Conservation (phyloP, 2,329 filamentous ascomycete species). For the Arachnomyces sp. region DNA sequence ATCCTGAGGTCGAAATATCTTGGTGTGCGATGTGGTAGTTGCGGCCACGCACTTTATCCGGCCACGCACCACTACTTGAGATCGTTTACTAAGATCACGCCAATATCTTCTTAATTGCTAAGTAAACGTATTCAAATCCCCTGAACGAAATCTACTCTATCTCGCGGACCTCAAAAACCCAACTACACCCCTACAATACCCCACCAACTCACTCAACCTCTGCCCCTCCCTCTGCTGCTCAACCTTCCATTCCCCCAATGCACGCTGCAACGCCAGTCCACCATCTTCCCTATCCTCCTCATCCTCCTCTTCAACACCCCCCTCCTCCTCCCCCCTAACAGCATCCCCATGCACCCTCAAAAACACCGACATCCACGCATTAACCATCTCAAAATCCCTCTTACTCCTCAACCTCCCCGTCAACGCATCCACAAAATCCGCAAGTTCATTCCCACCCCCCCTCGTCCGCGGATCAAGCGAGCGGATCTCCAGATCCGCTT, state of each 20-base stretch:
- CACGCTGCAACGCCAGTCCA: conserved; percentile 43
- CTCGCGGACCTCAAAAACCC: conserved; percentile 62
- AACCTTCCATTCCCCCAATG: conserved; percentile 60
- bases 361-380: conserved; percentile 97
- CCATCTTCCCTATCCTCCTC: conserved; percentile 41
- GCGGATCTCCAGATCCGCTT: conserved; percentile 83
- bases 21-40: too few relatives aligned
- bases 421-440: conserved; percentile 72
- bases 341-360: conserved; percentile 65
- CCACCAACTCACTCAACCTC: conserved; percentile 66
- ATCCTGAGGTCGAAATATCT: too few relatives aligned
- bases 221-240: conserved; percentile 64
- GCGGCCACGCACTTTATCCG: too few relatives aligned
- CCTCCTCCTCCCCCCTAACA: conserved; percentile 25
- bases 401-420: conserved; percentile 60
- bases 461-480: conserved; percentile 52
- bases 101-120: not conserved
- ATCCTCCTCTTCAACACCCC: conserved; percentile 14
- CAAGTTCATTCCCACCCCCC: conserved; percentile 55
- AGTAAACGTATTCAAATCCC: too few relatives aligned
- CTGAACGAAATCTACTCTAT: conserved; percentile 13
- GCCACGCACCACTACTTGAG: too few relatives aligned
- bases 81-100: too few relatives aligned
- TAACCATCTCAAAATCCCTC: conserved; percentile 84
- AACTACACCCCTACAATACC: conserved; percentile 80